phyloP scores from a whole-genome alignment of 2,329 filamentous ascomycete species.

The Sarocladiaceae sp. region DNA sequence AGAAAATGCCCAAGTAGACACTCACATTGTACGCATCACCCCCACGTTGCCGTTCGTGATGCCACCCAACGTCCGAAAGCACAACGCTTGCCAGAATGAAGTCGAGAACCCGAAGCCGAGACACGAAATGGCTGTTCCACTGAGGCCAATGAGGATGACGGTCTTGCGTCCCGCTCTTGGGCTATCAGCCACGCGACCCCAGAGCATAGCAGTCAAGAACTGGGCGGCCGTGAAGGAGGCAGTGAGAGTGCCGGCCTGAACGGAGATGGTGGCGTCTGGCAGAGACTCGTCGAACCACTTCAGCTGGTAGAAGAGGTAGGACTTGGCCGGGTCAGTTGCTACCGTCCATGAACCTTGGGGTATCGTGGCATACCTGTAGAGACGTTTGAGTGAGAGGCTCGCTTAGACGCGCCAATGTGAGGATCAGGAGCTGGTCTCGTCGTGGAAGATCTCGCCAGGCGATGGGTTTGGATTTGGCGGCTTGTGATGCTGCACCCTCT shows the following conservation, averaged over 20 bases:
- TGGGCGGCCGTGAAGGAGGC: conserved; percentile 77
- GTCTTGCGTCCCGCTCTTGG: conserved; percentile 65
- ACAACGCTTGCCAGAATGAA: conserved; percentile 63
- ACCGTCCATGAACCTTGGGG: background rate
- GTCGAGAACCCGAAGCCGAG: conserved; percentile 59
- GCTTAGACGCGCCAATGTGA: conserved; percentile 71
- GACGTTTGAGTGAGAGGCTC: conserved; percentile 79
- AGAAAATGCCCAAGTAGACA: too few species aligned
- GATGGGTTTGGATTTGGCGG: background rate
- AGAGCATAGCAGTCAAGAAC: conserved; percentile 75
- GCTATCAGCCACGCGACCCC: conserved; percentile 65
- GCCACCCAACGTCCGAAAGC: conserved; percentile 63
- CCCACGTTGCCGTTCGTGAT: conserved; percentile 68
- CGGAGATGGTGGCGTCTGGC: conserved; percentile 58
- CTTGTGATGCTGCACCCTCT: background rate
- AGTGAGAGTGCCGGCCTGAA: conserved; percentile 63
- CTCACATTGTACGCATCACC: conserved; percentile 65
- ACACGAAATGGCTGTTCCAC: conserved; percentile 48
- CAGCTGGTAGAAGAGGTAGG: conserved; percentile 80
- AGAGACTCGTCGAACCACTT: conserved; percentile 57
- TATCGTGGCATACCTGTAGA: conserved; percentile 36
- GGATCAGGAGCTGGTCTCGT: conserved; percentile 70
- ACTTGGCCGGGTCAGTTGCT: conserved; percentile 28
- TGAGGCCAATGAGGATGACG: conserved; percentile 69
- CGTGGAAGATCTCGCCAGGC: conserved; percentile 65